Base-by-base conservation (phyloP, 2,329 filamentous ascomycete genomes). In the Cercospora sp. region DNA sequence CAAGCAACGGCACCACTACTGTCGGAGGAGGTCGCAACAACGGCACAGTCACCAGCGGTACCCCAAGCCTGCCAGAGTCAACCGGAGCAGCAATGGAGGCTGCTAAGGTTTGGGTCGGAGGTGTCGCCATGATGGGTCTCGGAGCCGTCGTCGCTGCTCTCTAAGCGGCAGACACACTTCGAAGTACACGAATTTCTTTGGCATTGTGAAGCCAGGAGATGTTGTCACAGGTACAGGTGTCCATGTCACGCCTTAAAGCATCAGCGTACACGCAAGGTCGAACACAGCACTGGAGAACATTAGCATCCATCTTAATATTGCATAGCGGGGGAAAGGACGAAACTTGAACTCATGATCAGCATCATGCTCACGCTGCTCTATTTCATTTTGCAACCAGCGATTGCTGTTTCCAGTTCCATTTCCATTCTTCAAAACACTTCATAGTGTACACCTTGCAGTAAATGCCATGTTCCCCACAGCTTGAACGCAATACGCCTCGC, bases 41-140 rank as follows among this genome's bases (percentile, higher is more conserved):
- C 10, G 21, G 28, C 26, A 63, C 61, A n/a, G 18, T 51, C 24
- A 63, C 37, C 8, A 61, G 32, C n/a, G 21, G 32, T 4, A 61
- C 10, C 13, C 18, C 59, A 28, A 26, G 13, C 12, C 49, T 16
- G 24, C 49, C 24, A 61, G 49, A 64, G 49, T 34, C 34, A 12
- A 63, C 45, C 13, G 61, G 61, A 37, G 37, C 30, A 9, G 59
- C 65, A 8, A 61, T 57, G 32, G 81, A 84, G 69, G 78, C 84
- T 26, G 66, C 77, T 0, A 74, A 82, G 40, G 71, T 85, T 28
- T 85, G 83, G 82, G 74, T 85, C 24, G 82, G 81, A 18, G 78
- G 82, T 24, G 66, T 78, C 9, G 79, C 77, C 0, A 49, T 83
- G 77, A 62, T 73, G 70, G 43, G 12, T 82, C 3, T 80, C 7